Percentiles rank a stretch among this genome's conserved stretches.
These are phyloP conservation scores for Agastache rugosa DNA, from an alignment of 257 asterid species.

Conservation along the genomic window DNA sequence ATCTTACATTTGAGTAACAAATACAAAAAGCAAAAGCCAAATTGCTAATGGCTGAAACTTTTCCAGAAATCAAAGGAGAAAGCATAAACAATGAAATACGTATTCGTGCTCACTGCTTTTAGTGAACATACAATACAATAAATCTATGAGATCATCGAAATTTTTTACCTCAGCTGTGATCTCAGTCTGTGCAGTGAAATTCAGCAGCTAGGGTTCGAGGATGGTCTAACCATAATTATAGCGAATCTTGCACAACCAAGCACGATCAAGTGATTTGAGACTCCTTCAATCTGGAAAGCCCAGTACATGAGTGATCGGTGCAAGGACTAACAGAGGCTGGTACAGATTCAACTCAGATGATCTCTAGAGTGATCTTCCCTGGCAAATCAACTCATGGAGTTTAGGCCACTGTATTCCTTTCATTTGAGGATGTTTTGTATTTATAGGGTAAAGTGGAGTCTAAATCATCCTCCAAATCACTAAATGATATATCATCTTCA, in stretches of 20 bases:
- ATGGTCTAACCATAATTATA: slow-evolving; percentile 16
- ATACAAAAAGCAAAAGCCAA: slow-evolving; percentile 28
- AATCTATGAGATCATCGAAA: slow-evolving; percentile 32
- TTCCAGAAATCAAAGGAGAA: slow-evolving; percentile 15
- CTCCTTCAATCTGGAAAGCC: slow-evolving; percentile 29
- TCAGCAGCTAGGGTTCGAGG: slow-evolving; percentile 21
- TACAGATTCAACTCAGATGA: slow-evolving; percentile 22
- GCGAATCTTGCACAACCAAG: slow-evolving; percentile 11
- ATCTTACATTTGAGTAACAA: slow-evolving; percentile 32
- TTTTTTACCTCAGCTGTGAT: slow-evolving; percentile 32
- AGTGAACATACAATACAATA: slow-evolving; percentile 1
- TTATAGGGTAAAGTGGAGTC: slow-evolving; percentile 65
- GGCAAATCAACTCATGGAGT: slow-evolving; percentile 38
- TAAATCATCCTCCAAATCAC: slow-evolving; percentile 92
- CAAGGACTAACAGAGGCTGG: slow-evolving; percentile 12
- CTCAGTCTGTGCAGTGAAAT: slow-evolving; percentile 26
- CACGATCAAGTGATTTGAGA: slow-evolving; percentile 21
- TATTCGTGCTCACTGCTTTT: slow-evolving; percentile 34
- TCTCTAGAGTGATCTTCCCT: slow-evolving; percentile 14
- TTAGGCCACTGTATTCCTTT: slow-evolving; percentile 42
- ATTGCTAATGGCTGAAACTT: slow-evolving; percentile 32
- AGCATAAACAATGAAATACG: slow-evolving; percentile 10
- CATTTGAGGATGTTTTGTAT: slow-evolving; percentile 42
- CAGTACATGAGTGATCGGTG: slow-evolving; percentile 18
- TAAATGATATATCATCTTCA: slow-evolving; percentile 94